These are phyloP conservation scores for Ophiostoma triangulosporum DNA, from an alignment of 2,329 filamentous ascomycete genomes.

Conservation along the genomic window DNA sequence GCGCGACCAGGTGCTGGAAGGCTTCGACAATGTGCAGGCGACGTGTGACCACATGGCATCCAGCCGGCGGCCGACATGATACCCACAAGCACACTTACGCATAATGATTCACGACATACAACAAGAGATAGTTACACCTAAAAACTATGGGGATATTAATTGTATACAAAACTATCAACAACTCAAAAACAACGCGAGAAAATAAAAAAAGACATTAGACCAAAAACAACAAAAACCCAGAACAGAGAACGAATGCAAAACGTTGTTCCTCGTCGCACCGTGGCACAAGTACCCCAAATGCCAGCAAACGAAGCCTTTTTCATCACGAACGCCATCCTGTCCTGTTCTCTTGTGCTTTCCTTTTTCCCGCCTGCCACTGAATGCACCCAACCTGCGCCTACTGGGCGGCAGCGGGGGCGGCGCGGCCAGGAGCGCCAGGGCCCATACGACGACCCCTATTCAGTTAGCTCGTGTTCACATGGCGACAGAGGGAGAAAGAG, in stretches of 20 bases:
- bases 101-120: neutral
- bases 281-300: neutral
- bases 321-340: neutral
- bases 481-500: neutral
- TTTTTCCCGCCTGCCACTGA: neutral
- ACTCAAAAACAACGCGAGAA: neutral
- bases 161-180: neutral
- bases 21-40: conserved; percentile 49
- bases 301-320: neutral
- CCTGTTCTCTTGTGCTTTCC: neutral
- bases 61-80: neutral
- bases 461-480: conserved; percentile 14
- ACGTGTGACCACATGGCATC: conserved; percentile 35
- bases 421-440: conserved; percentile 13
- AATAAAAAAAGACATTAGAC: neutral
- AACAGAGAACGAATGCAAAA: neutral
- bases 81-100: neutral
- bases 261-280: neutral
- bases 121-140: neutral
- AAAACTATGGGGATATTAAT: neutral
- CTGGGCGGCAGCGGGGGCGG: conserved; percentile 8
- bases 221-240: neutral
- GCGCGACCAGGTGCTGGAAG: conserved; percentile 52
- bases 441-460: conserved; percentile 25
- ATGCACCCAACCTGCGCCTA: conserved; percentile 4